Percentiles rank a stretch among this genome's conserved stretches.
phyloP scores from a whole-genome alignment of 2,329 filamentous ascomycete species.

The Colletotrichum camelliae region DNA sequence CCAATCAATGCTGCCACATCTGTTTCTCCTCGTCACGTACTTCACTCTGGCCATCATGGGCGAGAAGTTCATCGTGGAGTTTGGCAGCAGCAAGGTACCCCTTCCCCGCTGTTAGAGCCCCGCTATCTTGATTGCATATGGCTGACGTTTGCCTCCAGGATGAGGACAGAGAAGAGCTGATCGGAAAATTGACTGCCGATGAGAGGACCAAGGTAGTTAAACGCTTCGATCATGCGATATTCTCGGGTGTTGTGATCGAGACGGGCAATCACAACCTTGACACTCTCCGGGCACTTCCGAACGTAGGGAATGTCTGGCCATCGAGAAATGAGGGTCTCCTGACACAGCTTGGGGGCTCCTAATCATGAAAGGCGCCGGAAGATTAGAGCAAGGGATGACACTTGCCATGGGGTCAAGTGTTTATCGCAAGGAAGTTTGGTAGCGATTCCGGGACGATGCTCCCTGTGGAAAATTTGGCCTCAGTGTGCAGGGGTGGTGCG shows the following conservation, averaged over 20 bases:
- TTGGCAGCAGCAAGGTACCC: constrained; percentile 9
- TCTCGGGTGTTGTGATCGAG: constrained; percentile 37
- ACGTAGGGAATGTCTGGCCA: constrained; percentile 42
- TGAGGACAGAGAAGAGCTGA: constrained; percentile 4
- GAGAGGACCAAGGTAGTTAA: constrained; percentile 12
- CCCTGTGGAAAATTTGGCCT: not conserved
- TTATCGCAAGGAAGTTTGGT: not conserved
- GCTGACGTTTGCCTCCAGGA: not conserved
- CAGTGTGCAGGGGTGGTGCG: not conserved
- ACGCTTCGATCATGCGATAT: constrained; percentile 29
- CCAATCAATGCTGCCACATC: not conserved
- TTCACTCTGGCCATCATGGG: constrained; percentile 1
- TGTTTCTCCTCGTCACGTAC: not conserved
- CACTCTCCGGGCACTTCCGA: constrained; percentile 33
- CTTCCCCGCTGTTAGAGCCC: not conserved
- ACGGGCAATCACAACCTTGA: constrained; percentile 38
- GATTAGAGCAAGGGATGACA: not conserved
- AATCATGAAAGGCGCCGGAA: not conserved
- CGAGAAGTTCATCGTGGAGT: constrained; percentile 19
- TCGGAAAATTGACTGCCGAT: not conserved
- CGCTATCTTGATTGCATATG: not conserved
- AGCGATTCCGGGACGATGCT: not conserved
- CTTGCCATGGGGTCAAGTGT: not conserved
- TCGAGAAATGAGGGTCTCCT: constrained; percentile 16
- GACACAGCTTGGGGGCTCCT: not conserved